Evolutionary conservation across 805 yeast species (phyloP), one percentile per base, ranked within the genome.

Genomic region (Metschnikowia aberdeeniae): DNA sequence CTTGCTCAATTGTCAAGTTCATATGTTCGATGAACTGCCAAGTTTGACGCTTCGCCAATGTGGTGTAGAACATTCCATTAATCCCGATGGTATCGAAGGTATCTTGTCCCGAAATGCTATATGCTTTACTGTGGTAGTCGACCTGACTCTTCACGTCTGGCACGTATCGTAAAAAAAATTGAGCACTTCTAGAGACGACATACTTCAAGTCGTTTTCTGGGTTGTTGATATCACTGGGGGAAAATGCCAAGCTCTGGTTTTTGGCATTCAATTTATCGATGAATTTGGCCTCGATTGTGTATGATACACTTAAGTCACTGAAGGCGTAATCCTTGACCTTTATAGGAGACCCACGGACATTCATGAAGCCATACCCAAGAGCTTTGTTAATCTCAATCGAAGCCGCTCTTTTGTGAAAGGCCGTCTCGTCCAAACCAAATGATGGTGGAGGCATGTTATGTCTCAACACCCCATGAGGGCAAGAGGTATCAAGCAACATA

Each of bases 321-420:
- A 62, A 60, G 7, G 70, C 55, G 36, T 70, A 61, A 60, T 81
- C 86, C 10, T 62, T 63, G 3, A 78, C 73, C 44, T 73, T 58
- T 4, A 81, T 59, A 1, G 86, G 85, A 0, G 80, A 70, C 1
- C 85, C 86, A 31, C 68, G 52, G 1, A 63, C 55, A n/a, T 67
- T 66, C 10, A 74, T 53, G 47, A 76, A 73, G 7, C 84, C 86
- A 57, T 80, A 81, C 0, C 86, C 85, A 27, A 78, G 60, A 0
- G 69, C 63, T 34, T 69, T 66, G 44, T 69, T 67, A 36, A 70
- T 44, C 33, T 57, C 66, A 13, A 72, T 63, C 1, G 57, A 47
- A 28, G 62, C 66, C 3, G 71, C 72, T 35, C 66, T 52, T 28
- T 62, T 65, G 42, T 55, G 50, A 35, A 70, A 70, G 20, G 72